Conservation (phyloP, 2,329 filamentous ascomycete genomes). For the Xylariaceae sp. region DNA sequence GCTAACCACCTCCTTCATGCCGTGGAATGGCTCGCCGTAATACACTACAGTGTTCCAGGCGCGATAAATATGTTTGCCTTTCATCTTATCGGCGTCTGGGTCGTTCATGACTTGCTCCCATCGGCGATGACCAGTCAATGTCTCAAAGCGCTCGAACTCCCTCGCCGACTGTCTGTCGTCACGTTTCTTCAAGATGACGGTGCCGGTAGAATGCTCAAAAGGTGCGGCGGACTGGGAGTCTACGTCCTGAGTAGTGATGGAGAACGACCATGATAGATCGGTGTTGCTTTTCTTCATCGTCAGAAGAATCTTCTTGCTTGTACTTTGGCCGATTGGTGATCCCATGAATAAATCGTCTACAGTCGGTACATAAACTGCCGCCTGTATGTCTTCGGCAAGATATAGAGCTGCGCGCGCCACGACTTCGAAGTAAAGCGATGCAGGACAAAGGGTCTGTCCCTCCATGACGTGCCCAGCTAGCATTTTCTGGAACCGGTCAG, state of each 20-base stretch:
- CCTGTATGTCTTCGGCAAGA: slow-evolving; percentile 29
- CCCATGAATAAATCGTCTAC: slow-evolving; percentile 16
- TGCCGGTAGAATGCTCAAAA: slow-evolving; percentile 12
- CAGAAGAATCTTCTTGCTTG: slow-evolving; percentile 11
- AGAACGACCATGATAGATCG: slow-evolving; percentile 13
- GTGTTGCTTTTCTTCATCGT: slow-evolving; percentile 6
- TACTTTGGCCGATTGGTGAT: slow-evolving; percentile 11
- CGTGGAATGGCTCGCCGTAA: slow-evolving; percentile 25
- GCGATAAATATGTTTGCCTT: slow-evolving; percentile 32
- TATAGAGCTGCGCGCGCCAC: slow-evolving; percentile 16
- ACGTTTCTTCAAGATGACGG: slow-evolving; percentile 9
- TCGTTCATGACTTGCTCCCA: slow-evolving; percentile 21
- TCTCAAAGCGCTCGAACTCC: slow-evolving; percentile 30
- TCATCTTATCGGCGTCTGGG: slow-evolving; percentile 28
- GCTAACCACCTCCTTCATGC: slow-evolving; percentile 23
- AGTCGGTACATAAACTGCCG: slow-evolving; percentile 10
- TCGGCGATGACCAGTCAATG: slow-evolving; percentile 27
- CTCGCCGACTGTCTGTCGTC: slow-evolving; percentile 15
- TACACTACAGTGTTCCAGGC: slow-evolving; percentile 29
- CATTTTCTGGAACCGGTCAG: slow-evolving; percentile 15
- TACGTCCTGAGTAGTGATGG: slow-evolving; percentile 9
- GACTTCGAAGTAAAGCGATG: slow-evolving; percentile 28
- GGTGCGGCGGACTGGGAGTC: neutral
- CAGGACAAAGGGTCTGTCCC: slow-evolving; percentile 24
- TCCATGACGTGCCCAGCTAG: slow-evolving; percentile 24